These are phyloP conservation scores for Aspergillus egyptiacus DNA, from an alignment of 495 filamentous ascomycete species.

Conservation along the genomic window DNA sequence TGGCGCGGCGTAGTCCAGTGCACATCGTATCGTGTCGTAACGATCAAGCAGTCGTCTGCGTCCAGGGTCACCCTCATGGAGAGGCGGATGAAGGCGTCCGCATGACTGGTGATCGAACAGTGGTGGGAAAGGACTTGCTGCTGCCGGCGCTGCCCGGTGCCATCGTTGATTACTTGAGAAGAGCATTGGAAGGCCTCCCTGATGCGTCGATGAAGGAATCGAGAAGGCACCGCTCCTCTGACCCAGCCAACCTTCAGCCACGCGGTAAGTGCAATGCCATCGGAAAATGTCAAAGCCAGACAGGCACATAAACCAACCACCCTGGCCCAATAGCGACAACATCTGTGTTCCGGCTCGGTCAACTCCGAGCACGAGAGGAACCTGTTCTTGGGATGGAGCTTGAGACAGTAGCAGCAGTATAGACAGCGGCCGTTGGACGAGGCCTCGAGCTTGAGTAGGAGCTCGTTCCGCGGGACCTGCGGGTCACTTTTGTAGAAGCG, in stretches of 20 bases:
- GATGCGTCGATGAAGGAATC: not conserved
- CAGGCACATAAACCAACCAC: constrained; percentile 27
- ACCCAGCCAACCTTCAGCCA: constrained; percentile 7
- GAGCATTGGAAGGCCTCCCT: not conserved
- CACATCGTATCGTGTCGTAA: not conserved
- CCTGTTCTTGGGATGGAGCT: constrained; percentile 5
- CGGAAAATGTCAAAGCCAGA: constrained; percentile 6
- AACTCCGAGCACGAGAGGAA: not conserved
- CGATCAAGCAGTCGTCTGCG: not conserved
- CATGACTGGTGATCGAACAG: constrained; percentile 1
- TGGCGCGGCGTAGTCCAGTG: not conserved
- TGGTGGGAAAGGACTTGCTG: not conserved
- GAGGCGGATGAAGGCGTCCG: not conserved
- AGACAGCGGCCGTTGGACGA: constrained; percentile 6
- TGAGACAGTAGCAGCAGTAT: constrained; percentile 9
- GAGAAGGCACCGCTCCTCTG: not conserved
- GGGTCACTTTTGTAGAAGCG: not conserved
- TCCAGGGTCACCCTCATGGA: not conserved
- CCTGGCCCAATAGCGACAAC: not conserved
- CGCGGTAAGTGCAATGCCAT: not conserved
- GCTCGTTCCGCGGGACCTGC: not conserved
- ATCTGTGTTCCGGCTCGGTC: too few relatives aligned
- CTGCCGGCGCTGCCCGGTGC: too few relatives aligned
- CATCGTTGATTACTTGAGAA: not conserved
- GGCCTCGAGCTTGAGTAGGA: constrained; percentile 11